A percentile compares a stretch with the other conserved stretches of the same genome.
These are phyloP conservation scores for Trichophyton mentagrophytes DNA, from an alignment of 2,329 filamentous ascomycete genomes.

Conservation along the genomic window DNA sequence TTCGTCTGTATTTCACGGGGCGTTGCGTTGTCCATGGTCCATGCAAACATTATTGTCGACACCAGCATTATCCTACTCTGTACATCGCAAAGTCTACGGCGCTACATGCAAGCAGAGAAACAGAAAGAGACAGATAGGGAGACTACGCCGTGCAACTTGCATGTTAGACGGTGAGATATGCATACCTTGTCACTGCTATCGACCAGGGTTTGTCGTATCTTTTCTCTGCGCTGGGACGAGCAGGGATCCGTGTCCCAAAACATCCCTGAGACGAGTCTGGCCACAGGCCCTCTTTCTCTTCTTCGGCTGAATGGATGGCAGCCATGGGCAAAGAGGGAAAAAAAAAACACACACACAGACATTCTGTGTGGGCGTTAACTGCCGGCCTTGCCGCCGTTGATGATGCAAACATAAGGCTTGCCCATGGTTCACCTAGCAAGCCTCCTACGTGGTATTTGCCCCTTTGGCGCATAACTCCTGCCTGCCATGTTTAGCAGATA, in stretches of 20 bases:
- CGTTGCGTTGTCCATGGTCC: too few relatives aligned
- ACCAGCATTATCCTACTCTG: too few relatives aligned
- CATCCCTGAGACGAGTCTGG: neutral
- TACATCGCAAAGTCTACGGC: neutral
- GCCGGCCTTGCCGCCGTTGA: neutral
- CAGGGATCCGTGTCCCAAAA: constrained; percentile 5
- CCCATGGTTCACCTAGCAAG: neutral
- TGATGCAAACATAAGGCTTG: neutral
- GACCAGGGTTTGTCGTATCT: neutral
- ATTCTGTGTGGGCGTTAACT: too few relatives aligned
- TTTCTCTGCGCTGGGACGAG: constrained; percentile 7
- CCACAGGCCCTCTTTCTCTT: neutral
- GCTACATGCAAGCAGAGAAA: neutral
- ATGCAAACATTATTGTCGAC: too few relatives aligned
- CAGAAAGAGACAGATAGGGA: too few relatives aligned
- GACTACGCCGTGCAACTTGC: too few relatives aligned
- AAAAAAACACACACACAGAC: too few relatives aligned
- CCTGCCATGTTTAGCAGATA: too few relatives aligned
- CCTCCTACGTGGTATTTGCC: neutral
- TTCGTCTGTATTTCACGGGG: neutral
- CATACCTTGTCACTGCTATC: neutral
- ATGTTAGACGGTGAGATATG: too few relatives aligned
- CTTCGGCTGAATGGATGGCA: neutral
- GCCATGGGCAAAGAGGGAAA: neutral
- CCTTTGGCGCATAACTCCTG: neutral